Conservation (phyloP, 2,329 filamentous ascomycete genomes). For the Dendrostoma leiphaemia region DNA sequence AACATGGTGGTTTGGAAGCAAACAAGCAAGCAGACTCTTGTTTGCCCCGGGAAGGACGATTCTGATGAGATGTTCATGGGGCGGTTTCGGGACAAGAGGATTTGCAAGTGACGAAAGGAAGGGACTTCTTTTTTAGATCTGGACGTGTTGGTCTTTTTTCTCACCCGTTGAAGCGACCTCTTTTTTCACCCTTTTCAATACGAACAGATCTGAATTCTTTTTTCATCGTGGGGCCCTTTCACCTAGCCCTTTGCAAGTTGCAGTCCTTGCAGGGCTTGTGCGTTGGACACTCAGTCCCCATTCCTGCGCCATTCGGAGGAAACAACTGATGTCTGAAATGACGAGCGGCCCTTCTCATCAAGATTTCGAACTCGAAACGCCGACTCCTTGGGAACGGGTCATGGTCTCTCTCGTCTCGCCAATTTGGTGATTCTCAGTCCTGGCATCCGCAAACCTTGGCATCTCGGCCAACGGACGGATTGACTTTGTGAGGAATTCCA, state of each 20-base stretch:
- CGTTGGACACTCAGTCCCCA: no score
- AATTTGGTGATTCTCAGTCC: no score
- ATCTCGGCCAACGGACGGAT: no score
- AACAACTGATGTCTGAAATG: no score
- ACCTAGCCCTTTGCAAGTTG: not conserved
- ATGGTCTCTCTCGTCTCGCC: no score
- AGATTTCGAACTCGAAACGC: no score
- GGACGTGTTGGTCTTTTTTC: constrained; percentile 17
- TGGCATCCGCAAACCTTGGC: no score
- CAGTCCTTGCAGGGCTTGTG: not conserved
- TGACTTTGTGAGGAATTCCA: no score
- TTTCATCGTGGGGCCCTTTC: not conserved
- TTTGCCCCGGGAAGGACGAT: not conserved
- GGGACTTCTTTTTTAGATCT: constrained; percentile 18
- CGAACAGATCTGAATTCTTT: constrained; percentile 19
- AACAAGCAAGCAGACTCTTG: not conserved
- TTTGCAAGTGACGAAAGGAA: constrained; percentile 7
- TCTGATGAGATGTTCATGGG: not conserved
- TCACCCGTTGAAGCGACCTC: constrained; percentile 17
- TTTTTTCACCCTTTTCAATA: constrained; percentile 19
- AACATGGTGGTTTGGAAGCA: constrained; percentile 4
- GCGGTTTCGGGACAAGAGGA: not conserved
- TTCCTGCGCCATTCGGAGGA: no score
- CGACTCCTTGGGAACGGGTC: no score
- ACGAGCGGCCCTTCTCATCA: no score